Evolutionary conservation across 345 rosid genomes (phyloP).

Genomic region (Kandelia obovata): DNA sequence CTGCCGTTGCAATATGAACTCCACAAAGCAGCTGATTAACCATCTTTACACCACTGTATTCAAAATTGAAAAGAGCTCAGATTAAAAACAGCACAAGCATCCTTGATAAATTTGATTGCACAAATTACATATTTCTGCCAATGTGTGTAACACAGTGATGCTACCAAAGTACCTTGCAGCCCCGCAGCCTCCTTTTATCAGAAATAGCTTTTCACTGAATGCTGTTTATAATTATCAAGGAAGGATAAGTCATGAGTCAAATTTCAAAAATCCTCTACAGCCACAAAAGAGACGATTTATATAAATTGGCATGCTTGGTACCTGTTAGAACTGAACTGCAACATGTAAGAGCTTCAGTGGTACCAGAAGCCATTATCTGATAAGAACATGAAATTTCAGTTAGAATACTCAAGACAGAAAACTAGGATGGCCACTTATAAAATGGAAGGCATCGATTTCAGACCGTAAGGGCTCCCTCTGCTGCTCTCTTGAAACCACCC

Average conservation of each 20-base stretch:
- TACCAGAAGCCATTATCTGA: constrained; percentile 94
- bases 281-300: constrained; percentile 6
- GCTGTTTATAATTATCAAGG: constrained; percentile 44
- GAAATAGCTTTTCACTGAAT: constrained; percentile 87
- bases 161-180: constrained; percentile 71
- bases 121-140: not conserved
- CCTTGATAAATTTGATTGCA: not conserved
- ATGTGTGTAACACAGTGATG: not conserved
- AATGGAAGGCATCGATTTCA: constrained; percentile 14
- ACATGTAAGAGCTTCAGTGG: constrained; percentile 64
- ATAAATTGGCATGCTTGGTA: constrained; percentile 21
- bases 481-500: constrained; percentile 91
- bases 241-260: too few relatives aligned
- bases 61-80: not conserved
- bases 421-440: constrained; percentile 10
- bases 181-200: constrained; percentile 87
- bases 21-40: constrained; percentile 97
- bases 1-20: constrained; percentile 93
- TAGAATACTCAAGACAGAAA: constrained; percentile 11
- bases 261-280: too few relatives aligned
- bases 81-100: not conserved
- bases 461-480: constrained; percentile 87
- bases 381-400: constrained; percentile 13
- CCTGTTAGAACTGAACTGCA: constrained; percentile 76
- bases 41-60: constrained; percentile 77